Base-by-base conservation (phyloP, 2,329 filamentous ascomycete species). In the Diaporthe destruens region DNA sequence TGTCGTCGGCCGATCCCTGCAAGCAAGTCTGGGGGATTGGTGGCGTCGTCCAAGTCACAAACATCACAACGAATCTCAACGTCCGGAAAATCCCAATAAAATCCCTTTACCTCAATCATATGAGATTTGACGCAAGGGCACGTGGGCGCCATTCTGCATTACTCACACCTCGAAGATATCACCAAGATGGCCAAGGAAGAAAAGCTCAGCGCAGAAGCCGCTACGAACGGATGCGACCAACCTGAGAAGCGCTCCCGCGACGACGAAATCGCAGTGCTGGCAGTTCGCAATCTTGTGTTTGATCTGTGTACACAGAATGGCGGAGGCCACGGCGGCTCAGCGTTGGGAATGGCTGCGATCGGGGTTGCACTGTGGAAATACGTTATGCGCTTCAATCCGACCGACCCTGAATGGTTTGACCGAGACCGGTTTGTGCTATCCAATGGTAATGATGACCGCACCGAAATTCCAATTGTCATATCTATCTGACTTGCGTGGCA, bases 351-450 rank as follows among this genome's bases (percentile, higher is more conserved):
- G 83, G 89, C 88, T 25, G 89, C 87, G 6, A 91, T 91, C 71
- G 89, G 89, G 12, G 82, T 91, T 25, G 86, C 89, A 2, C 79
- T 84, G 16, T 92, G 86, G 85, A 91, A 90, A 76, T 90, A 92
- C 77, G 83, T 84, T 6, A 91, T 92, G 90, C 83, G 83, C 57
- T 91, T 90, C 76, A 85, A 87, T 2, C 89, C 89, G 0, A 80
- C 81, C n/a, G 85, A 86, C 53, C 86, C 87, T 11, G 77, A 83
- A 54, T 91, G 82, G 78, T 90, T 91, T 82, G 90, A 91, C 78
- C 83, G 89, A 47, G 89, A 91, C 75, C 85, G 89, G 29, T 91
- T 91, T 76, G 86, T 91, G 8, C 82, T 91, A 14, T 91, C 88
- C 29, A 91, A 91, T 75, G 89, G 75, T 71, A 49, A 12, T 51